Conservation (phyloP, 805 yeast genomes). For the Komagataella ulmi region DNA sequence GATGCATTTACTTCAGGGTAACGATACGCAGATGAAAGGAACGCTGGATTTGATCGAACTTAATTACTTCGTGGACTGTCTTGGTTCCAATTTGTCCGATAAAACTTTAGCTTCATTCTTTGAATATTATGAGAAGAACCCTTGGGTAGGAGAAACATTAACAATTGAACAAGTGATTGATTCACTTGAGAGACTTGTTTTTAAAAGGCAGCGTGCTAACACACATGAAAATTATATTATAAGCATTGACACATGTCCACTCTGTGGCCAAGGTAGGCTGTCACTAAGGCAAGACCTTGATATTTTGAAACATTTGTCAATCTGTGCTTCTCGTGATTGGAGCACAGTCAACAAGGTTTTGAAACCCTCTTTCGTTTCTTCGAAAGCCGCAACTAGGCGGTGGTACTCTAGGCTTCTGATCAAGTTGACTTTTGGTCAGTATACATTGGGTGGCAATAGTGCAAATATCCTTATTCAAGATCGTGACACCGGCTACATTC, state of each 20-base stretch:
- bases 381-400: slow-evolving; percentile 70
- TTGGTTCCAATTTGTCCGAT: slow-evolving; percentile 43
- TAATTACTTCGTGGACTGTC: slow-evolving; percentile 45
- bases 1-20: slow-evolving; percentile 45
- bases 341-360: slow-evolving; percentile 49
- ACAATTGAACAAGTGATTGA: slow-evolving; percentile 30
- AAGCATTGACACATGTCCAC: slow-evolving; percentile 63
- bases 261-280: slow-evolving; percentile 53
- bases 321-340: slow-evolving; percentile 75
- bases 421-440: slow-evolving; percentile 79
- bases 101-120: slow-evolving; percentile 44
- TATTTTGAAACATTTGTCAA: slow-evolving; percentile 75
- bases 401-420: slow-evolving; percentile 82
- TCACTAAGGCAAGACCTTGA: slow-evolving; percentile 44
- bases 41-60: slow-evolving; percentile 46
- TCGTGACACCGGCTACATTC: slow-evolving; percentile 72
- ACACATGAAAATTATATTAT: slow-evolving; percentile 24
- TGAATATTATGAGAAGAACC: slow-evolving; percentile 25
- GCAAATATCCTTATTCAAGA: slow-evolving; percentile 94
- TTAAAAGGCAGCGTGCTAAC: slow-evolving; percentile 4
- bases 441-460: slow-evolving; percentile 75
- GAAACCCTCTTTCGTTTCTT: slow-evolving; percentile 60
- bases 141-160: slow-evolving; percentile 44
- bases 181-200: slow-evolving; percentile 28
- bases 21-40: slow-evolving; percentile 27